These are phyloP conservation scores for Aspergillus carbonarius DNA, from an alignment of 2,329 filamentous ascomycete genomes.

Conservation along the genomic window DNA sequence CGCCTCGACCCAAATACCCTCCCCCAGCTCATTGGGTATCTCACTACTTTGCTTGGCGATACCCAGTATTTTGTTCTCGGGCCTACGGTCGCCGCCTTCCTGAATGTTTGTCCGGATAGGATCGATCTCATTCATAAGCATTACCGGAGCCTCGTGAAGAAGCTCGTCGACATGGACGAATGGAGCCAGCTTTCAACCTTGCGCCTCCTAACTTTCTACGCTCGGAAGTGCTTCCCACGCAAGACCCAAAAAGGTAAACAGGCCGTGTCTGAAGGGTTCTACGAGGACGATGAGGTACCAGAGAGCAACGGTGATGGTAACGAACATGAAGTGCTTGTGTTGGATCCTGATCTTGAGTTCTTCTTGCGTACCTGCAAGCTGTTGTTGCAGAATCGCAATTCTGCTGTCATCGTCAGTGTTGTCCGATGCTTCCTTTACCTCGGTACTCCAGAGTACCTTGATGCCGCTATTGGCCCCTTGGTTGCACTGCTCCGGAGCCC, in stretches of 20 bases:
- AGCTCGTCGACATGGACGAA: conserved; percentile 98
- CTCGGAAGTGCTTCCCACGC: conserved; percentile 81
- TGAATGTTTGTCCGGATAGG: conserved; percentile 84
- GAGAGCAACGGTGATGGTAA: conserved; percentile 46
- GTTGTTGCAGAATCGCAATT: conserved; percentile 89
- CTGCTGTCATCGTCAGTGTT: conserved; percentile 86
- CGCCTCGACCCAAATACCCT: conserved; percentile 80
- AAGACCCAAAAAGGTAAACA: conserved; percentile 59
- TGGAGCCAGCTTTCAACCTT: conserved; percentile 90
- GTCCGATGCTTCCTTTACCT: conserved; percentile 81
- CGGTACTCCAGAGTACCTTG: conserved; percentile 74
- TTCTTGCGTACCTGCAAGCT: conserved; percentile 76
- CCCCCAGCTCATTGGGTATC: conserved; percentile 80
- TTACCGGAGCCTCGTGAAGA: conserved; percentile 80
- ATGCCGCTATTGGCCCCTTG: conserved; percentile 75
- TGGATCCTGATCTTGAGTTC: conserved; percentile 80
- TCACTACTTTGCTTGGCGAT: conserved; percentile 77
- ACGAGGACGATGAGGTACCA: conserved; percentile 54
- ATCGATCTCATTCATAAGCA: conserved; percentile 88
- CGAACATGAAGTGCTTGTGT: conserved; percentile 56
- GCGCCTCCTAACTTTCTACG: conserved; percentile 78
- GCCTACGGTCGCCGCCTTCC: conserved; percentile 82
- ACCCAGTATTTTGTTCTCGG: conserved; percentile 97
- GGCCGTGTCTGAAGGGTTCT: conserved; percentile 68
- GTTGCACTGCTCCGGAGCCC: conserved; percentile 81